Percentiles rank a stretch among this genome's conserved stretches.
Evolutionary conservation across 148 eudicot species (phyloP).

Genomic region (Selenicereus undatus): DNA sequence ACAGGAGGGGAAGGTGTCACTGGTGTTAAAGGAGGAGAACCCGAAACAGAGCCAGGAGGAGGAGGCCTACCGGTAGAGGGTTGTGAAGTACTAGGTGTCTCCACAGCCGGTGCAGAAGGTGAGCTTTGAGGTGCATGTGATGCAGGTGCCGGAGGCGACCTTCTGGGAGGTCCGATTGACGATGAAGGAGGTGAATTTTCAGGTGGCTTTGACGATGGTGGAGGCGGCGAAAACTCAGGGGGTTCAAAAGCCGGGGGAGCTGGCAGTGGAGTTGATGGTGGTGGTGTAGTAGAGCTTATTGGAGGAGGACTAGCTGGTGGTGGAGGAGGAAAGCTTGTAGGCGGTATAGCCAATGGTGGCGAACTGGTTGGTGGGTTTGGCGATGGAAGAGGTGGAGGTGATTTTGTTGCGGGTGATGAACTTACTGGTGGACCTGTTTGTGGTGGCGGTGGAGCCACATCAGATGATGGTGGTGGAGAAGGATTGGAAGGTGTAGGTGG

Average conservation of each 20-base stretch:
- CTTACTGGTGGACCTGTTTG: conserved; percentile 16
- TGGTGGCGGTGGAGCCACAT: conserved; percentile 12
- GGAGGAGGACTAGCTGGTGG: not conserved
- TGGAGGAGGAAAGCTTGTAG: conserved; percentile 22
- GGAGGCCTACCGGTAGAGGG: conserved; percentile 21
- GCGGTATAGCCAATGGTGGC: conserved; percentile 29
- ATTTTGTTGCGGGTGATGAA: conserved; percentile 26
- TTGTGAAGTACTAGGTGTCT: conserved; percentile 31
- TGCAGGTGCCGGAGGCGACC: conserved; percentile 36
- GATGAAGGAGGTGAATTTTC: conserved; percentile 30
- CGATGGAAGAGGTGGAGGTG: not conserved
- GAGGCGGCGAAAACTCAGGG: conserved; percentile 28
- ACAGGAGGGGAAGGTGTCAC: conserved; percentile 10
- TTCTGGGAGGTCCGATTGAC: conserved; percentile 25
- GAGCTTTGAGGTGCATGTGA: conserved; percentile 28
- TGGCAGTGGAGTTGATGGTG: conserved; percentile 29
- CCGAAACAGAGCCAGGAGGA: conserved; percentile 29
- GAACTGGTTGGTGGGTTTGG: conserved; percentile 25
- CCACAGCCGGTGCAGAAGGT: conserved; percentile 36
- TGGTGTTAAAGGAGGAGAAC: conserved; percentile 27
- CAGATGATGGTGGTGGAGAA: conserved; percentile 13
- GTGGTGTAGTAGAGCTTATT: conserved; percentile 29
- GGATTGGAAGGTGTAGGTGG: not conserved
- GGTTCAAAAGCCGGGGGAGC: conserved; percentile 17
- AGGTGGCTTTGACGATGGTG: conserved; percentile 24